Evolutionary conservation across 2,329 filamentous ascomycete species (phyloP), one percentile per base, ranked within the genome.

Genomic region (Setomelanomma holmii): DNA sequence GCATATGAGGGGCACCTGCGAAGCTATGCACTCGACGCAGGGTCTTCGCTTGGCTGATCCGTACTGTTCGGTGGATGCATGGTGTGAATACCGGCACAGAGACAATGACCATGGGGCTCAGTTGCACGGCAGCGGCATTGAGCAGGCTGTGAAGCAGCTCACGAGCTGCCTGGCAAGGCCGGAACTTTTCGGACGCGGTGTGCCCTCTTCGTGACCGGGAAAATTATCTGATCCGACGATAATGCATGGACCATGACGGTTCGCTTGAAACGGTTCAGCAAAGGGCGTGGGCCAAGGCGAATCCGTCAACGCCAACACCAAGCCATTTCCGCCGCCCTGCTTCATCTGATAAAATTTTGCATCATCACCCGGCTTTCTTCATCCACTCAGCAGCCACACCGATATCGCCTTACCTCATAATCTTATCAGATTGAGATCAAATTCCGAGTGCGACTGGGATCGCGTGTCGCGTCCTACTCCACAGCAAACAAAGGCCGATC

Each of bases 341-440:
- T 60, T 56, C 50, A 67, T 66, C 64, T 60, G 58, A 62, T 61
- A 63, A 64, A 67, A 64, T 42, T 58, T 58, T 47, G 43, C 42
- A 24, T 43, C 40, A 22, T 36, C 42, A 49, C 41, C 36, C 39
- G 14, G 27, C 51, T 38, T 40, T 38, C 19, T 16, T 8, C 22
- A 43, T 35, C 39, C 48, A 51, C n/a, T 2, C 34, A 23, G 12
- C 20, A 38, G 40, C n/a, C 41, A 53, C 51, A 55, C 60, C 61
- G 53, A 63, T 54, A 45, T 60, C 56, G 64, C 55, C 33, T 20
- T 17, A 30, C 23, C 14, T 42, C 23, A 44, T 41, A 34, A 67
- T 67, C 64, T 68, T 66, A 68, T 68, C 64, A 63, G 66, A 68
- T 68, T 30, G 49, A 59, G 55, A 62, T 65, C 49, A 30, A 55